Evolutionary conservation across 106 monocot genomes (phyloP).

Genomic region (Acorus calamus): DNA sequence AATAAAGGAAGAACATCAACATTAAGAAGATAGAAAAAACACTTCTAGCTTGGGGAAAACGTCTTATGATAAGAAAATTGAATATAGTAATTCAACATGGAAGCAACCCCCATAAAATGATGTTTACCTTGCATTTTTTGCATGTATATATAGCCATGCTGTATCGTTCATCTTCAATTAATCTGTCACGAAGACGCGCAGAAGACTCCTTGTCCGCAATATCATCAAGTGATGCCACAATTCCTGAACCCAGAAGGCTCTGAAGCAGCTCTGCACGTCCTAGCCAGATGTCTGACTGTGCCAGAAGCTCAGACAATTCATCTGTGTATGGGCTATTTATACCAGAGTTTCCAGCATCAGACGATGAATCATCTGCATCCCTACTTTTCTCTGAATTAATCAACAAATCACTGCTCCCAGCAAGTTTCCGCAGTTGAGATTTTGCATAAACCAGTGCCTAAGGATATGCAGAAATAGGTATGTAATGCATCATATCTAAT

Average conservation of each 20-base stretch:
- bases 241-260: slow-evolving; percentile 86
- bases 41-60: background rate
- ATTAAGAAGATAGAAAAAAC: slow-evolving; percentile 1
- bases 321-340: slow-evolving; percentile 47
- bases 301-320: slow-evolving; percentile 64
- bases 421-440: slow-evolving; percentile 48
- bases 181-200: slow-evolving; percentile 55
- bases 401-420: slow-evolving; percentile 43
- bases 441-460: slow-evolving; percentile 81
- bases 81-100: background rate
- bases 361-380: slow-evolving; percentile 60
- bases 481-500: too few relatives aligned
- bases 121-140: slow-evolving; percentile 91
- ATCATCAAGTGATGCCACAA: slow-evolving; percentile 90
- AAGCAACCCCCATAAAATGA: background rate
- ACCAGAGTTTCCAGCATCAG: slow-evolving; percentile 53
- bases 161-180: slow-evolving; percentile 73
- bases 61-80: background rate
- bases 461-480: slow-evolving; percentile 1
- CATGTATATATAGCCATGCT: slow-evolving; percentile 98
- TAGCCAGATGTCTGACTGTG: slow-evolving; percentile 64
- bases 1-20: background rate
- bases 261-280: slow-evolving; percentile 94
- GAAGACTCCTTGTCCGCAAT: slow-evolving; percentile 86
- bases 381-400: slow-evolving; percentile 62